phyloP scores from a whole-genome alignment of 2,329 filamentous ascomycete species.

The Sporothrix curviconia region DNA sequence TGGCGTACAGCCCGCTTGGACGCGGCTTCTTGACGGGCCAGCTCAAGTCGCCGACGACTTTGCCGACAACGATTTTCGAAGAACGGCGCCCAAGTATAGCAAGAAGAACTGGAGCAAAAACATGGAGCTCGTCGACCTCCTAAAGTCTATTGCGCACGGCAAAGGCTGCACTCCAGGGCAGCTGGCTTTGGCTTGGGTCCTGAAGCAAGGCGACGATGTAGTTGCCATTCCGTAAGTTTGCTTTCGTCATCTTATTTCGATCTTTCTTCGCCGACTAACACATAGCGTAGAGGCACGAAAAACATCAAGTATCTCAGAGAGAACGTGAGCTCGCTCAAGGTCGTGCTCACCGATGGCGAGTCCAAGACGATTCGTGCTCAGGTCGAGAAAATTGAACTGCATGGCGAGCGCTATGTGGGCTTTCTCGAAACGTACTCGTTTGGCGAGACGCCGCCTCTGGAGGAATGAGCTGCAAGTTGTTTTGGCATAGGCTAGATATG shows the following conservation, averaged over 20 bases:
- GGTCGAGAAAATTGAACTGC: neutral
- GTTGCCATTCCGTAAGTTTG: neutral
- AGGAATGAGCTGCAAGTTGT: neutral
- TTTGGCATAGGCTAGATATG: neutral
- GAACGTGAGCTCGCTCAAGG: neutral
- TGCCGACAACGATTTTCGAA: conserved; percentile 5
- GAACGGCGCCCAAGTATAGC: neutral
- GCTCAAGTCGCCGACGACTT: conserved; percentile 20
- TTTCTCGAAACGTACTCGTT: neutral
- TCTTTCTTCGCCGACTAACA: neutral
- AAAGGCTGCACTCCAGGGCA: conserved; percentile 4
- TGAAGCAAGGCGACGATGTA: conserved; percentile 4
- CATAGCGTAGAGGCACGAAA: neutral
- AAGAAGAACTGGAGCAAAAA: conserved; percentile 2
- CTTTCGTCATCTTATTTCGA: too few relatives aligned
- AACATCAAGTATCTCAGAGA: neutral
- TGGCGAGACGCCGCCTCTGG: neutral
- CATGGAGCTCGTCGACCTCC: neutral
- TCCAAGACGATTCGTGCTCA: neutral
- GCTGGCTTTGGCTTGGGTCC: conserved; percentile 2
- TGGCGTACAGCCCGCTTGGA: conserved; percentile 34
- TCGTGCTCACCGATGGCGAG: neutral
- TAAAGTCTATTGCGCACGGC: neutral
- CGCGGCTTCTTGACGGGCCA: conserved; percentile 36
- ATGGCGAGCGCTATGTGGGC: neutral